Evolutionary conservation across 495 filamentous ascomycete species (phyloP), one percentile per base, ranked within the genome.

Genomic region (Penicillium riverlandense): DNA sequence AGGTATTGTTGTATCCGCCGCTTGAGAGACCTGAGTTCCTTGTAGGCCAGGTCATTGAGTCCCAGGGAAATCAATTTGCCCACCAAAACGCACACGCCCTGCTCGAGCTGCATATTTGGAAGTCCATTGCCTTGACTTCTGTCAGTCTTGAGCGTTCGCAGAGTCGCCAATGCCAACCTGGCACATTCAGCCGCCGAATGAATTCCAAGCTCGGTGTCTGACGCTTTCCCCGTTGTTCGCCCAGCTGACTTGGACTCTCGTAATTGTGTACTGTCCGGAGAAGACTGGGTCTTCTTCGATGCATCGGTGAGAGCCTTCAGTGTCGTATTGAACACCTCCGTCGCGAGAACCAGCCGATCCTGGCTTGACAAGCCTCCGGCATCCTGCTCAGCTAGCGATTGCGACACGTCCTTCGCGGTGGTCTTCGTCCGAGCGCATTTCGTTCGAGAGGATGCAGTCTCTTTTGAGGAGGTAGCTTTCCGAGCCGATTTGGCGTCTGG

Each of bases 271-370:
- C 53, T 49, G 15, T 38, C 10, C 4, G 29, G 11, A 6, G 42
- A 12, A 8, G 33, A 33, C 51, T 38, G 59, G 47, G 52, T 47
- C 37, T 61, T 62, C 55, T 86, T 95, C 14, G 83, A 69, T 3
- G 85, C 84, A 38, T 90, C 85, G 2, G 77, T 78, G 9, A 97
- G 75, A 7, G 76, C 69, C 56, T 86, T 92, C 14, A 92, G 65
- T 11, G 82, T 79, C 28, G 66, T 70, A 66, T 94, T 96, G 48
- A 92, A 82, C 13, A 91, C 76, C 38, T 90, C 83, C 2, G 90
- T 91, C 4, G 88, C 87, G 35, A 96, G 70, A 34, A 81, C 71
- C 1, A 80, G 76, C 58, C 72, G 82, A 49, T 89, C 81, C 47
- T 79, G 79, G 12, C 67, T 46, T 7, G 75, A 72, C 37, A 85